Evolutionary conservation across 306 rosid species (phyloP), one percentile per base, ranked within the genome.

Genomic region (Gastrolobium villosum): DNA sequence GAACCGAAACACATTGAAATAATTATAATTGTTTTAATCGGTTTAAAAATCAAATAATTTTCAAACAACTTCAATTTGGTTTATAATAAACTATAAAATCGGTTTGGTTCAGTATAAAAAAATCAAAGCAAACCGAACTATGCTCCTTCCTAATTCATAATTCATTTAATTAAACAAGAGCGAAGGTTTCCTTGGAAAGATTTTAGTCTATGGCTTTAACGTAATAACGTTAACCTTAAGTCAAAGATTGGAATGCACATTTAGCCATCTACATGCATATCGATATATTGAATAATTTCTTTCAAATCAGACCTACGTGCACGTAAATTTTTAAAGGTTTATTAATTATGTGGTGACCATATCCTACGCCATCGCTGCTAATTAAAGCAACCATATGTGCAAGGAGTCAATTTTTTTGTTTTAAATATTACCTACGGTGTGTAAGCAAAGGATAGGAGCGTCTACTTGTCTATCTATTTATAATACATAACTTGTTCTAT

Each of bases 281-380:
- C 28, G 5, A 1, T 30, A n/a, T 49, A 53, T 5, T 1, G 3
- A 59, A 75, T 65, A 41, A n/a, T 75, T 66, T 60, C 43, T 75
- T 75, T 81, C 49, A 67, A 46, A 67, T 37, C 76, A 49, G 13
- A 81, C 32, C 43, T 74, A 74, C 70, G 68, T 66, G 70, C 57
- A 31, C 32, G 61, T 20, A 28, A 45, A 52, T 26, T 54, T 61
- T 53, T 31, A 53, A 53, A 65, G 30, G 53, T 54, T 54, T 32
- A 64, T 56, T 11, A n/a, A 74, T n/a, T 76, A 50, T 80, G 80
- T 35, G 43, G 55, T 44, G 63, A 48, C 62, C 71, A 72, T n/a
- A 54, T 77, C 43, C 61, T 64, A 72, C 36, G 69, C 43, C 32
- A 37, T 52, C 43, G 13, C 46, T 46, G 15, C 30, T 61, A 60